A percentile compares a stretch with the other conserved stretches of the same genome.
phyloP scores from a whole-genome alignment of 345 rosid species.

The Nephelium lappaceum region DNA sequence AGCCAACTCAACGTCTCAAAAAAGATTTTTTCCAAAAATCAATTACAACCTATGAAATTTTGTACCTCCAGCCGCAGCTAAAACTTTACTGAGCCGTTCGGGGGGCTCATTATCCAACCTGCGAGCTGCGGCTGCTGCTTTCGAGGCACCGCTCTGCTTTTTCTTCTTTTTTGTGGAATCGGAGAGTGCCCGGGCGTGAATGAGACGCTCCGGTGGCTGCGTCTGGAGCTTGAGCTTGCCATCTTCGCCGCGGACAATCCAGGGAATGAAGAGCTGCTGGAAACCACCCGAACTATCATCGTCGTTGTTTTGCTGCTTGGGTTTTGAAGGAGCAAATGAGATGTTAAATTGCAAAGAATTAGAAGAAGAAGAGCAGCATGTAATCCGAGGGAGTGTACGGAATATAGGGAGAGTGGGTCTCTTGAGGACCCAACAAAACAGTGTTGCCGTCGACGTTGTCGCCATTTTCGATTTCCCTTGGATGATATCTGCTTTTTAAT shows the following conservation, averaged over 20 bases:
- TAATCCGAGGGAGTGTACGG: conserved; percentile 49
- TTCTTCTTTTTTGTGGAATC: conserved; percentile 48
- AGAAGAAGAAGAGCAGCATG: conserved; percentile 35
- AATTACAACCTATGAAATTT: too few relatives aligned
- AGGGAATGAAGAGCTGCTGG: conserved; percentile 77
- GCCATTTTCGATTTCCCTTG: conserved; percentile 35
- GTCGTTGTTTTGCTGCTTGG: conserved; percentile 29
- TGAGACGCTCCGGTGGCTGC: conserved; percentile 64
- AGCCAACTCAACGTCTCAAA: too few relatives aligned
- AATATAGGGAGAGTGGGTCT: conserved; percentile 34
- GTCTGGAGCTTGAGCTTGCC: conserved; percentile 75
- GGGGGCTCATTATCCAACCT: conserved; percentile 79
- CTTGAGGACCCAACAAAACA: conserved; percentile 41
- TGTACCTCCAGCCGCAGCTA: conserved; percentile 96
- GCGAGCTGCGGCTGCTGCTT: conserved; percentile 71
- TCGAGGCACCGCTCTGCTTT: conserved; percentile 18
- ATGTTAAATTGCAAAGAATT: conserved; percentile 66
- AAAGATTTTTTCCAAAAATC: too few relatives aligned
- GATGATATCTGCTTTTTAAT: too few relatives aligned
- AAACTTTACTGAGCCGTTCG: conserved; percentile 87
- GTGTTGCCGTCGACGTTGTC: conserved; percentile 35
- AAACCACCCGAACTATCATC: conserved; percentile 14
- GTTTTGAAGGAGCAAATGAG: conserved; percentile 77
- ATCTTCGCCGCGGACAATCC: conserved; percentile 91
- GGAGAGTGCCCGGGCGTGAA: conserved; percentile 66